Evolutionary conservation across 208 protist genomes (phyloP).

Genomic region (Crithidia expoeki): DNA sequence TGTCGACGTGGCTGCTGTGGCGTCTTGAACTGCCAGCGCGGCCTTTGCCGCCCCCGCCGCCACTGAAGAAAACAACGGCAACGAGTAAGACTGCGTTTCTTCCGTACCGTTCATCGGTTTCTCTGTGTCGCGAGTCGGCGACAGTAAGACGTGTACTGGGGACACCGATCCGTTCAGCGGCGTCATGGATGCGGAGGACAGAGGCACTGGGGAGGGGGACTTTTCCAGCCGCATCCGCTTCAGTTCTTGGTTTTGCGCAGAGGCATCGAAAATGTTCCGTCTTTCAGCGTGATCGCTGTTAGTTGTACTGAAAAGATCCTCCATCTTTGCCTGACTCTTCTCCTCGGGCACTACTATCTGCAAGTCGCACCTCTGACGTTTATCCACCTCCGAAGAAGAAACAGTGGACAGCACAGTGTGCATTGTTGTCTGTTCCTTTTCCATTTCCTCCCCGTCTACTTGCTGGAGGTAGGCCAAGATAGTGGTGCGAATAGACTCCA

Average conservation of each 20-base stretch:
- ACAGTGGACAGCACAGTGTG: background rate
- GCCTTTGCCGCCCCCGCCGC: background rate
- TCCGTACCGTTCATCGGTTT: too few species aligned
- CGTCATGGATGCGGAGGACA: background rate
- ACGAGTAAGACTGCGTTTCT: too few species aligned
- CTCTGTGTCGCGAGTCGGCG: conserved; percentile 2
- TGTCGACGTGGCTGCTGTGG: conserved; percentile 6
- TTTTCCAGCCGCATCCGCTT: conserved; percentile 20
- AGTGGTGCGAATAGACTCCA: conserved; percentile 5
- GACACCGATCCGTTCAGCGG: conserved; percentile 13
- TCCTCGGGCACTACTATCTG: background rate
- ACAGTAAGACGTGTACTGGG: conserved; percentile 14
- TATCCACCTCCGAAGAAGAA: background rate
- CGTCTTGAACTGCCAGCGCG: background rate
- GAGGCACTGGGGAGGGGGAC: background rate
- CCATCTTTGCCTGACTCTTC: too few species aligned
- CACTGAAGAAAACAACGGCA: background rate
- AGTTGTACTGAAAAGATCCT: background rate
- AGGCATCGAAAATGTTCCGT: too few species aligned
- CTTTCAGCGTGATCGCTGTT: too few species aligned
- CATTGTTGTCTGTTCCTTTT: background rate
- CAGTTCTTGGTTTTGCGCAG: background rate
- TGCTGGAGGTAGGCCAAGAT: conserved; percentile 27
- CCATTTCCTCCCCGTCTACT: background rate
- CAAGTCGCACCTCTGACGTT: background rate